A percentile compares a stretch with the other conserved stretches of the same genome.
Conservation (phyloP, 176 grass and related monocot species). For the Aegilops bicornis region DNA sequence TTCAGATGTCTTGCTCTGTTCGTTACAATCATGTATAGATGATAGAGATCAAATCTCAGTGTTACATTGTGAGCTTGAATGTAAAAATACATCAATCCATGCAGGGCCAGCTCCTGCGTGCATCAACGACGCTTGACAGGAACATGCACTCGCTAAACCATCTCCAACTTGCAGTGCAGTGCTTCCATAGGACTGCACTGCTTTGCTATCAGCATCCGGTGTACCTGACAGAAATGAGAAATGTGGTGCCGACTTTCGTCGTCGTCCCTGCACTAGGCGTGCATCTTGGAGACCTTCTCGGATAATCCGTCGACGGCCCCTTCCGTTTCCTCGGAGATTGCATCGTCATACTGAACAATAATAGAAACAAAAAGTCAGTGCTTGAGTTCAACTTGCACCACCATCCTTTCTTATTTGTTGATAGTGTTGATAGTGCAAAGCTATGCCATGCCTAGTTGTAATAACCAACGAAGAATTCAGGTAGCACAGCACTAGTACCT, state of each 20-base stretch:
- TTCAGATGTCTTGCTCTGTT: background rate
- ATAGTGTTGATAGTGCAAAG: background rate
- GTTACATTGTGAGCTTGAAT: conserved; percentile 1
- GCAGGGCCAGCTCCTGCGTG: background rate
- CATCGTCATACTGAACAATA: conserved; percentile 49
- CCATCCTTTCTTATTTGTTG: conserved; percentile 10
- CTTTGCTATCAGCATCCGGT: background rate
- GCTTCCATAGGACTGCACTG: background rate
- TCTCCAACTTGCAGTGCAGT: conserved; percentile 7
- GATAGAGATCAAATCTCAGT: background rate
- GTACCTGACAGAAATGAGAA: conserved; percentile 6
- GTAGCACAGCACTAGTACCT: conserved; percentile 51
- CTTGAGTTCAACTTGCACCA: conserved; percentile 14
- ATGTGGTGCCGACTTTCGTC: background rate
- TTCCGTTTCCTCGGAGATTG: conserved; percentile 52
- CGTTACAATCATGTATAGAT: conserved; percentile 3
- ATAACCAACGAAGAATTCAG: conserved; percentile 23
- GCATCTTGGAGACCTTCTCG: conserved; percentile 49
- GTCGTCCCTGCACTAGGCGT: conserved; percentile 24
- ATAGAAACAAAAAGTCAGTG: conserved; percentile 14
- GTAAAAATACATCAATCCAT: conserved; percentile 17
- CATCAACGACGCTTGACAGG: background rate
- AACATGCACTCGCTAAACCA: background rate
- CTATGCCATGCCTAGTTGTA: conserved; percentile 10
- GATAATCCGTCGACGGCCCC: conserved; percentile 52